Evolutionary conservation across 2,329 filamentous ascomycete genomes (phyloP).

Genomic region (Apiospora koreana): DNA sequence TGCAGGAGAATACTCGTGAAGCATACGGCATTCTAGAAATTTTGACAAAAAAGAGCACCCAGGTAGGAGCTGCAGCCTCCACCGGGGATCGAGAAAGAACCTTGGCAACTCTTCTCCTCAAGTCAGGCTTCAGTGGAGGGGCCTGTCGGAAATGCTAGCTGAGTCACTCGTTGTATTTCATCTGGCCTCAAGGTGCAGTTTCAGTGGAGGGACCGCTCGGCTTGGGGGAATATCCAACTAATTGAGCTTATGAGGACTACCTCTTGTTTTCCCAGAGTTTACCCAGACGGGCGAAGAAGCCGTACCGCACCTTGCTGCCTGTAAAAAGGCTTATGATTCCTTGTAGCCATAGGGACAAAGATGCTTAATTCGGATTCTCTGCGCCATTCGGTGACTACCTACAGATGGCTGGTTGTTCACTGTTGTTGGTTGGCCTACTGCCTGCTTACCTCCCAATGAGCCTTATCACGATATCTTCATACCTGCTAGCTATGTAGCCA

Average conservation of each 20-base stretch:
- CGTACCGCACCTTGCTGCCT: neutral
- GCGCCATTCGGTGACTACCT: too few relatives aligned
- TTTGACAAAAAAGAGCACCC: neutral
- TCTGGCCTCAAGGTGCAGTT: neutral
- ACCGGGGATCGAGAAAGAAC: constrained; percentile 5
- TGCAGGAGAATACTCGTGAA: neutral
- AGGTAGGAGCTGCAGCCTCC: neutral
- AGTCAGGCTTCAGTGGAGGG: neutral
- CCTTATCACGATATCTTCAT: too few relatives aligned
- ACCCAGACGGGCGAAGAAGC: neutral
- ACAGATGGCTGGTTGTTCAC: too few relatives aligned
- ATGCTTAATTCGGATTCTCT: too few relatives aligned
- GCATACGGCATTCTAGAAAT: neutral
- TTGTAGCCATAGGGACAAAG: too few relatives aligned
- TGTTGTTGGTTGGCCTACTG: too few relatives aligned
- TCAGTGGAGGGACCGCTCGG: constrained; percentile 1
- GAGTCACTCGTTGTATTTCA: constrained; percentile 4
- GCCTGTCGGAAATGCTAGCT: constrained; percentile 2
- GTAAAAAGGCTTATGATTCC: neutral
- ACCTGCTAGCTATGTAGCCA: too few relatives aligned
- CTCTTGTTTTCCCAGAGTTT: neutral
- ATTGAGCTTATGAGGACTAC: neutral
- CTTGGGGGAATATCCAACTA: neutral
- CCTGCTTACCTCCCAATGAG: too few relatives aligned
- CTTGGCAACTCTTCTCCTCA: neutral